Conservation (phyloP, 2,329 filamentous ascomycete species). For the Bipolaris cookei region DNA sequence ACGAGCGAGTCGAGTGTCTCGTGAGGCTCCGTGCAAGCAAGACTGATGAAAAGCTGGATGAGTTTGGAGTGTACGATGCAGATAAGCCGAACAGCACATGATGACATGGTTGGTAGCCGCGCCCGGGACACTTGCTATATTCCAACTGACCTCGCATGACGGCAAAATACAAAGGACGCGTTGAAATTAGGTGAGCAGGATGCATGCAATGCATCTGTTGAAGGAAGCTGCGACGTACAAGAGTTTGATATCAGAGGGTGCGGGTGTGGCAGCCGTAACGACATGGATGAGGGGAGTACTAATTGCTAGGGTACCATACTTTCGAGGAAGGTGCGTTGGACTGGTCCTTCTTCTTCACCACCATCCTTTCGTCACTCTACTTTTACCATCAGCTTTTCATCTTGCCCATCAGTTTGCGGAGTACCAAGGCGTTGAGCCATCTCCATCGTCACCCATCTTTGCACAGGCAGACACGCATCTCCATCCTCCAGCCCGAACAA, state of each 20-base stretch:
- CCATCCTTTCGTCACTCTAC: conserved; percentile 10
- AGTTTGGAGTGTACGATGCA: background rate
- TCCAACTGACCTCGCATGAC: conserved; percentile 1
- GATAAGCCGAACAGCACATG: background rate
- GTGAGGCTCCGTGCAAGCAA: background rate
- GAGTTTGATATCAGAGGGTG: conserved; percentile 10
- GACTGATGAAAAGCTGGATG: background rate
- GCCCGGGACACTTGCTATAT: background rate
- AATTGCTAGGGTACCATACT: conserved; percentile 33
- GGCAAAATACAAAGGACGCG: background rate
- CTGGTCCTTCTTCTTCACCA: conserved; percentile 6
- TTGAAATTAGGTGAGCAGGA: background rate
- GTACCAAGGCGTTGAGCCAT: background rate
- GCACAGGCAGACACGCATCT: background rate
- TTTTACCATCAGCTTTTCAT: conserved; percentile 8
- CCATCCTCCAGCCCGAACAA: background rate
- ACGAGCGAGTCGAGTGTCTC: background rate
- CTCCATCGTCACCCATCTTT: background rate
- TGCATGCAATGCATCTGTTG: background rate
- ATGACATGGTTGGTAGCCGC: conserved; percentile 2
- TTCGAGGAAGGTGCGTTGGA: conserved; percentile 19
- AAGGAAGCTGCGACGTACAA: conserved; percentile 4
- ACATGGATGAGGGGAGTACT: conserved; percentile 29
- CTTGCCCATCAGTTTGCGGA: conserved; percentile 4
- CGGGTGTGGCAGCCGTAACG: conserved; percentile 19